phyloP scores from a whole-genome alignment of 306 rosid genomes.

The Lotus japonicus region DNA sequence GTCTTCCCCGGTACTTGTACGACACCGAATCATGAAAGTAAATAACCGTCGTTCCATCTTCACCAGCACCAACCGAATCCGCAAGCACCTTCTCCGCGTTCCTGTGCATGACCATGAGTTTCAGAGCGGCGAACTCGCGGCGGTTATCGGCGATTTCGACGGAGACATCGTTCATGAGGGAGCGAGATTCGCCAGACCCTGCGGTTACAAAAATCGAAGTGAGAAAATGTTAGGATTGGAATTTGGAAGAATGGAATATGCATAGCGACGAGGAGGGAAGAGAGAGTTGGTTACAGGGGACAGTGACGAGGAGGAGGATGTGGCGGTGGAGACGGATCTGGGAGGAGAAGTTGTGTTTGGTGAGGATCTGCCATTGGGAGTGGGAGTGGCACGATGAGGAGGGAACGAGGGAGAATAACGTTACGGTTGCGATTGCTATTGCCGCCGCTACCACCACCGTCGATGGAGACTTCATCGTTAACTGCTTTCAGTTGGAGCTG shows the following conservation, averaged over 20 bases:
- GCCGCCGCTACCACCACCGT: not conserved
- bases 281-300: conserved; percentile 48
- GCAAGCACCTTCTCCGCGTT: conserved; percentile 55
- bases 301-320: conserved; percentile 60
- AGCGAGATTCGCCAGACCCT: conserved; percentile 94
- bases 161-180: conserved; percentile 57
- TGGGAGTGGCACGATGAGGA: conserved; percentile 25
- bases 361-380: conserved; percentile 70
- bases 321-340: conserved; percentile 79
- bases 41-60: conserved; percentile 39
- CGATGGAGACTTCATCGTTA: not conserved
- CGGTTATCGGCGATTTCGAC: conserved; percentile 16
- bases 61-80: conserved; percentile 51
- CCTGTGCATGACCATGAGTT: conserved; percentile 51
- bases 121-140: conserved; percentile 39
- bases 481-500: not conserved
- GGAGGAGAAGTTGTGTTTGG: conserved; percentile 76
- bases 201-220: conserved; percentile 21
- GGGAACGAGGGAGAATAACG: not conserved
- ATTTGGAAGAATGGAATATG: not conserved
- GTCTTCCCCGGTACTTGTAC: conserved; percentile 68
- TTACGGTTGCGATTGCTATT: not conserved
- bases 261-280: not conserved
- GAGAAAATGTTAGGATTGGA: not conserved
- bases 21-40: conserved; percentile 61